Evolutionary conservation across 1,139 yeast species (phyloP), one percentile per base, ranked within the genome.

Genomic region (Yamadazyma blattariae): DNA sequence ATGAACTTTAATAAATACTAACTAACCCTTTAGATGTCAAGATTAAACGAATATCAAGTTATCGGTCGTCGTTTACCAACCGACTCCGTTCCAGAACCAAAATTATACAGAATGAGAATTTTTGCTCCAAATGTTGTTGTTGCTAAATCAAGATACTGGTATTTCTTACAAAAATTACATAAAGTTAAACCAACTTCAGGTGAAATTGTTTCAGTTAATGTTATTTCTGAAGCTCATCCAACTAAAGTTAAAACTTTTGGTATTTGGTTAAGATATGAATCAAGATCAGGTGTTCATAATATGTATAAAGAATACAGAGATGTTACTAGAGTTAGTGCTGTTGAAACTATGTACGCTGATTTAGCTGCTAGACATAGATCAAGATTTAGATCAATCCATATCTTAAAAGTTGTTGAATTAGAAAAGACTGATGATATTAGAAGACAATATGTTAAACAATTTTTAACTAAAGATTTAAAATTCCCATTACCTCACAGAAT

Each of bases 341-440:
- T 92, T 67, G 96, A 87, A 74, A 80, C 95, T 70, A 85, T 92
- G 84, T 92, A 92, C 94, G 92, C 87, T 75, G 98, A 94, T 76
- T 86, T 92, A 84, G 99, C 99, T 75, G 97, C 98, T 59, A 92
- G 98, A 80, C 99, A 92, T 95, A 89, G 98, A 85, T 94, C 98
- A 67, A 89, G 99, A 82, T 92, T 92, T 82, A 88, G 98, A 85
- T 84, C 92, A 59, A 87, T 92, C 74, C 98, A 92, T 88, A 88
- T 84, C 72, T 81, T 84, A 70, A 92, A 92, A 89, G 97, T 92
- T 71, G 97, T 90, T 69, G 97, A 92, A 79, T 82, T 92, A 65
- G 96, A 84, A 75, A 90, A 88, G 84, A 81, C 94, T 57, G 95
- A 86, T 51, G 98, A 92, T 64, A 96, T 92, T 71, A 92, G 88